Conservation (phyloP, 352 stramenopile genomes). For the Globisporangium viniferum region DNA sequence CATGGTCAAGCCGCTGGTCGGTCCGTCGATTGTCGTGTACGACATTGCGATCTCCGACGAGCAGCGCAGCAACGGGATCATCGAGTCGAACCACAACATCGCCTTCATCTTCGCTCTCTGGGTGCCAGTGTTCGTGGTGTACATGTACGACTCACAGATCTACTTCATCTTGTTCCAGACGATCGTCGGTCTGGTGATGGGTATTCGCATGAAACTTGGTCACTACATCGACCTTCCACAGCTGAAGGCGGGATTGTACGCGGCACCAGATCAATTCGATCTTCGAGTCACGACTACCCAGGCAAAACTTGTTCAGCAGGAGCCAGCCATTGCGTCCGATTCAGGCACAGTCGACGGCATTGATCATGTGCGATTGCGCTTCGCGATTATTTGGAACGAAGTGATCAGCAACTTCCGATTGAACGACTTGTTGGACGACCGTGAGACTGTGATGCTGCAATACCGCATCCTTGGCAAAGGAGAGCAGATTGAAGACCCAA, state of each 20-base stretch:
- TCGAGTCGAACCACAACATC: conserved; percentile 78
- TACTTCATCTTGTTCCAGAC: conserved; percentile 85
- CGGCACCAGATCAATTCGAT: conserved; percentile 65
- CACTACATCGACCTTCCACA: conserved; percentile 66
- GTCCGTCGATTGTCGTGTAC: conserved; percentile 74
- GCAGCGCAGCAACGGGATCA: conserved; percentile 31
- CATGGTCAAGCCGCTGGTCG: conserved; percentile 82
- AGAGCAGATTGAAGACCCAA: conserved; percentile 67
- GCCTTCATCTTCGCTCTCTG: conserved; percentile 76
- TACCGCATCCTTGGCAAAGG: conserved; percentile 77
- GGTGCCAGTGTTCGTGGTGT: conserved; percentile 77
- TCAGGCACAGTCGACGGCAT: conserved; percentile 8
- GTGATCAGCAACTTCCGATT: conserved; percentile 82
- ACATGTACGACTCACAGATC: conserved; percentile 87
- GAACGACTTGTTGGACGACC: conserved; percentile 82
- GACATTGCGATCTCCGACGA: conserved; percentile 38
- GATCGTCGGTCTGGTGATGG: conserved; percentile 71
- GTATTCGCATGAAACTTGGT: conserved; percentile 70
- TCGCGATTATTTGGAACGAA: conserved; percentile 88
- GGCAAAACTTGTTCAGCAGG: conserved; percentile 33
- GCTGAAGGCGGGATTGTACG: conserved; percentile 61
- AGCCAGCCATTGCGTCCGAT: not conserved
- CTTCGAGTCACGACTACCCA: conserved; percentile 56
- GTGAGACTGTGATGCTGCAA: conserved; percentile 81
- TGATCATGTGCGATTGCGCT: conserved; percentile 67